Percentiles rank a stretch among this genome's conserved stretches.
Evolutionary conservation across 139 green algal genomes (phyloP).

Genomic region (Gonium pectorale): DNA sequence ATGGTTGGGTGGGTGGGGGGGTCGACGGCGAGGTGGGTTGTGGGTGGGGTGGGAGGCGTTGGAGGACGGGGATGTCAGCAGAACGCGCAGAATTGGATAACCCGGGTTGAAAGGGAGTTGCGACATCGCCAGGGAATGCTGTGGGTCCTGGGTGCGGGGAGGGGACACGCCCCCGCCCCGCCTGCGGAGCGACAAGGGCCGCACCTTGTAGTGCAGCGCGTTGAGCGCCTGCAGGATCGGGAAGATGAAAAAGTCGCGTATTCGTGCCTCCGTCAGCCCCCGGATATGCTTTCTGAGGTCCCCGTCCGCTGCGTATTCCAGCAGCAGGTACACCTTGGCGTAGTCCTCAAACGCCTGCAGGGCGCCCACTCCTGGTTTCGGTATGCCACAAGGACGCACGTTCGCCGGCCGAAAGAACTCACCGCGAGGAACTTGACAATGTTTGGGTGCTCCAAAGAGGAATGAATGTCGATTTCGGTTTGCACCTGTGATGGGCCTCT

Average conservation of each 20-base stretch:
- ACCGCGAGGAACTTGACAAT: constrained; percentile 43
- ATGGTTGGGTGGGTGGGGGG: neutral
- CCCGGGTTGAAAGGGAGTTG: no score
- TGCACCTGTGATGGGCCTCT: constrained; percentile 47
- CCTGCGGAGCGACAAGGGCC: no score
- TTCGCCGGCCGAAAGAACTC: neutral
- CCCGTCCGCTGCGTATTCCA: constrained; percentile 28
- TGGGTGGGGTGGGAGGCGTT: no score
- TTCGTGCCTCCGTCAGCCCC: constrained; percentile 15
- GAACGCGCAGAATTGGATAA: no score
- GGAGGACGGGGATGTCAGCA: no score
- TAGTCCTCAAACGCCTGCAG: constrained; percentile 45
- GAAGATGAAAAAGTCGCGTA: constrained; percentile 45
- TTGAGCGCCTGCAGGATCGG: constrained; percentile 46
- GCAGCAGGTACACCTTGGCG: constrained; percentile 16
- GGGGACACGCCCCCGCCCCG: no score
- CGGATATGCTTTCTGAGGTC: constrained; percentile 46
- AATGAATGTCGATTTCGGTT: constrained; percentile 47
- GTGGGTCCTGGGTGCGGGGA: no score
- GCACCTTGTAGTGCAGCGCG: constrained; percentile 28
- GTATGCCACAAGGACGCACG: no score
- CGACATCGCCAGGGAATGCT: no score
- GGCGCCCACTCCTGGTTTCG: no score
- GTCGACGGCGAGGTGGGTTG: no score
- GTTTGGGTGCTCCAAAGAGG: constrained; percentile 24